Base-by-base conservation (phyloP, 805 yeast genomes). In the Suhomyces vadensis region DNA sequence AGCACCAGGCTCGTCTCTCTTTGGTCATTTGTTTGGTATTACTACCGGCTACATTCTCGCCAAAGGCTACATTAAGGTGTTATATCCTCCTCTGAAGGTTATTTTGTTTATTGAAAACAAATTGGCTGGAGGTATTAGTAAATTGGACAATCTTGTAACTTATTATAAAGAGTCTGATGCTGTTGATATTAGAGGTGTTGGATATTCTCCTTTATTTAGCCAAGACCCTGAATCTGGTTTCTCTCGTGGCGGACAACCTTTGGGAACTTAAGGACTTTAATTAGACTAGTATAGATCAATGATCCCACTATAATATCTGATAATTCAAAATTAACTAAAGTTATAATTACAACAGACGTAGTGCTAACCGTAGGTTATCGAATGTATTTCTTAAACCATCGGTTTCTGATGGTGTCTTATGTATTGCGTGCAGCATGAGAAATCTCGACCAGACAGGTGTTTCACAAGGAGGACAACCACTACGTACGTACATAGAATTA, bases 1-100 rank as follows among this genome's bases (percentile, higher is more conserved):
- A 21, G 59, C 83, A 33, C 91, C 95, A 1, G 75, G 78, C 6
- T 77, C 88, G 3, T 81, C 89, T 45, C 81, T 87, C 52, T 67
- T 84, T 52, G 94, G 95, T 24, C 95, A 88, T 60, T 67, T 80
- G 44, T 74, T 85, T 31, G 92, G 87, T 4, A 65, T 86, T 33
- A 47, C 74, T 3, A 72, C 83, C 9, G 97, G 97, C 7, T 85
- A 76, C 60, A 73, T 78, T 5, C 69, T 84, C 55, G 82, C 76
- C 3, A 64, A 65, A 50, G 88, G 83, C 10, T 73, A 77, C 51
- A 67, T 88, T 44, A 72, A 73, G 26, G 65, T 73, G 39, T 63
- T 88, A 47, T 75, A 78, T 37, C 95, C 94, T 10, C 87, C 90
- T 6, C 75, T 84, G 35, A 71, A 78, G 51, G 71, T 80, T 2